Evolutionary conservation across 1,139 yeast genomes (phyloP), one percentile per base, ranked within the genome.

Genomic region (Yamadazyma jaroonii): DNA sequence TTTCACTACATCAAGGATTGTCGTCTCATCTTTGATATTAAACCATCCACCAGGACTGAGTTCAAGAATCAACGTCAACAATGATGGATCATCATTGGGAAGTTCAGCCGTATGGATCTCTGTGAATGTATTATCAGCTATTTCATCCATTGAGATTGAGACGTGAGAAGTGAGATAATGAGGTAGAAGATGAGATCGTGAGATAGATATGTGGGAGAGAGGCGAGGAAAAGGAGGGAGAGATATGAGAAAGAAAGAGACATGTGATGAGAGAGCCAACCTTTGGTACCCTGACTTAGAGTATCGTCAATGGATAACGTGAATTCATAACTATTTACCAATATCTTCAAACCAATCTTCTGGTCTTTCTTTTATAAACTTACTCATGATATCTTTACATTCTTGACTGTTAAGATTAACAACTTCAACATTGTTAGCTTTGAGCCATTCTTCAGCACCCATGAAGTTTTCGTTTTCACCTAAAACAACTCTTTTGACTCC

Each of bases 301-400:
- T 12, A 12, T 8, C 4, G 7, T 10, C 27, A 7, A 8, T 4
- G 8, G 7, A 25, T 4, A 25, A 5, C 27, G 12, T 25, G 12
- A 10, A 25, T 12, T 10, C n/a, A 29, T 29, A 20, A 6, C 32
- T 38, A 34, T 20, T 39, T 29, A 6, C 96, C 97, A 53, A 89
- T 89, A 57, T 89, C 97, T 61, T 89, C 97, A 57, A 72, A 72
- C 97, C 97, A 89, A 44, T 81, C 85, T 35, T 73, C 69, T 6
- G 96, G 96, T 45, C 82, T 77, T 51, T 85, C 88, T 39, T 66
- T 62, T 45, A 90, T 89, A 58, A 89, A 90, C 52, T 79, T 73
- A 37, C 68, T 67, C 95, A 90, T 85, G 46, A 90, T 58, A 12
- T 73, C 72, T 54, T 78, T 79, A 61, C 97, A 90, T 48, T 79